Percentiles rank a stretch among this genome's conserved stretches.
Conservation (phyloP, 768 basidiomycete species). For the Lactarius psammicola region DNA sequence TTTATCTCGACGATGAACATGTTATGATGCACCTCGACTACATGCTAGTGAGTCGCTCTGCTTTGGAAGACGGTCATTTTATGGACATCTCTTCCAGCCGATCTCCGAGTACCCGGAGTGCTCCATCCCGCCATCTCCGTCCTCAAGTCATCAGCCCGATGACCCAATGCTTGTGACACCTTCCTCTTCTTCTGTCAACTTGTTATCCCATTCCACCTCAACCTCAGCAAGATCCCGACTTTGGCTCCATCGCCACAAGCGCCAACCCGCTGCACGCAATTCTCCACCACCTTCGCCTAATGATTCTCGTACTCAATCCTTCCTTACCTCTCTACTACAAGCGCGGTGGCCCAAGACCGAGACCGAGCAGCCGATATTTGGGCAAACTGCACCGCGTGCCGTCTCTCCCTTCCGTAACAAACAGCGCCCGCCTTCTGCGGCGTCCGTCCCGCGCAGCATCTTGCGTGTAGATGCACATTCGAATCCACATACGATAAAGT, state of each 20-base stretch:
- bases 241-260: conserved; percentile 51
- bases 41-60: conserved; percentile 21
- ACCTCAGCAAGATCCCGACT: conserved; percentile 39
- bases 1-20: conserved; percentile 23
- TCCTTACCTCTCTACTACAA: conserved; percentile 28
- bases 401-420: conserved; percentile 26
- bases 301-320: conserved; percentile 24
- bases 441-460: conserved; percentile 30
- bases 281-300: conserved; percentile 22
- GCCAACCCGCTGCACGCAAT: conserved; percentile 32
- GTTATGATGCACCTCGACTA: conserved; percentile 28
- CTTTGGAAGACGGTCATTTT: conserved; percentile 3
- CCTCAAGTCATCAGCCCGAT: conserved; percentile 28
- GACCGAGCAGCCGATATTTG: conserved; percentile 29
- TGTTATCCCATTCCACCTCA: conserved; percentile 31
- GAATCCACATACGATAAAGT: conserved; percentile 19
- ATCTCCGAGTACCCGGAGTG: conserved; percentile 28
- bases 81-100: conserved; percentile 22
- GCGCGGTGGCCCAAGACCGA: conserved; percentile 29
- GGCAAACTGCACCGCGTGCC: conserved; percentile 28
- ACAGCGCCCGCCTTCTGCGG: conserved; percentile 24
- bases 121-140: conserved; percentile 30
- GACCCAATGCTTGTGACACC: conserved; percentile 24
- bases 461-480: conserved; percentile 25
- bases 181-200: conserved; percentile 25